These are phyloP conservation scores for Solanum etuberosum DNA, from an alignment of 257 asterid species.

Conservation along the genomic window DNA sequence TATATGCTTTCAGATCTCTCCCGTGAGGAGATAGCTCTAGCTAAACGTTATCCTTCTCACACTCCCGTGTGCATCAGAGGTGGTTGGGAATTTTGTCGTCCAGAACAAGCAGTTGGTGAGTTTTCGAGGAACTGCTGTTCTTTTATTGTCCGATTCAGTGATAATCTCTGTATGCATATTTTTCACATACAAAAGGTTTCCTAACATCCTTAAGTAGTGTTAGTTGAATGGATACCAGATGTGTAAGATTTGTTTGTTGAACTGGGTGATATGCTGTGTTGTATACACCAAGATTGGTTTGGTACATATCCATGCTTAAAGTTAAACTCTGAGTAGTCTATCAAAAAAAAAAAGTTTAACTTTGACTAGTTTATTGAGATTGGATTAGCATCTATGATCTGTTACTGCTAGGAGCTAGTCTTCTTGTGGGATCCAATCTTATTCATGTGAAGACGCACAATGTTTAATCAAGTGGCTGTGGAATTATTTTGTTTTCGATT, in stretches of 20 bases:
- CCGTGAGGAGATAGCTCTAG: conserved; percentile 60
- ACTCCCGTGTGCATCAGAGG: conserved; percentile 79
- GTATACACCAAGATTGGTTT: neutral
- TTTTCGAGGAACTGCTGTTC: neutral
- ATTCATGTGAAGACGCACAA: neutral
- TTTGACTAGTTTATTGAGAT: neutral
- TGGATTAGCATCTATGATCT: neutral
- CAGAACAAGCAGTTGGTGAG: conserved; percentile 85
- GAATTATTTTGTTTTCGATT: neutral
- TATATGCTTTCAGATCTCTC: conserved; percentile 58
- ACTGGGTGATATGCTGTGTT: neutral
- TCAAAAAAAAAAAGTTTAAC: neutral
- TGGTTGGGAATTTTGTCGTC: conserved; percentile 94
- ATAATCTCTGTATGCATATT: neutral
- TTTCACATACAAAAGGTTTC: neutral
- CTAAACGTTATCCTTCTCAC: conserved; percentile 91
- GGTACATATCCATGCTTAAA: neutral
- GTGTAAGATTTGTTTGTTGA: neutral
- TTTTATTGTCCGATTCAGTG: neutral
- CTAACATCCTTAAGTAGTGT: neutral
- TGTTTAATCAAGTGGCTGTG: neutral
- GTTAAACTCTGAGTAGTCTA: neutral
- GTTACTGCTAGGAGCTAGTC: neutral
- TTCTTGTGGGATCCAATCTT: neutral
- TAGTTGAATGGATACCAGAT: neutral